Evolutionary conservation across 2,329 filamentous ascomycete genomes (phyloP).

Genomic region (Neophaeococcomyces aloes): DNA sequence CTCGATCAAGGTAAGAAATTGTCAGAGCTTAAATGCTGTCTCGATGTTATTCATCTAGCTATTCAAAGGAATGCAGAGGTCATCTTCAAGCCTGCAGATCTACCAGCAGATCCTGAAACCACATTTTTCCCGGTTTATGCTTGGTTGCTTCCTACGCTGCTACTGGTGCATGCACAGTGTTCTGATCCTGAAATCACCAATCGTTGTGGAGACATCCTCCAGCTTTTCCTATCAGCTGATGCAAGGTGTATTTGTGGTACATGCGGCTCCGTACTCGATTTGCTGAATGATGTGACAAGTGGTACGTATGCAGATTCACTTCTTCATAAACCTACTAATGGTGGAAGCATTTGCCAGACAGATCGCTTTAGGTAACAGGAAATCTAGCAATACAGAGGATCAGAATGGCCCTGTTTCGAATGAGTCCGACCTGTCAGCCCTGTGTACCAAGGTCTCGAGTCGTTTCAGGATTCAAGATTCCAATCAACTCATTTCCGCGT

Average conservation of each 20-base stretch:
- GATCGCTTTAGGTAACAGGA: neutral
- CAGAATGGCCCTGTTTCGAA: neutral
- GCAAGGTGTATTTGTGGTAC: neutral
- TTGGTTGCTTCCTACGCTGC: conserved; percentile 44
- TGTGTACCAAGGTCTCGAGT: neutral
- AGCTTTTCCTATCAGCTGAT: neutral
- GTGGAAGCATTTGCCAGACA: neutral
- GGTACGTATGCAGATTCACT: neutral
- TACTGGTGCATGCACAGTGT: conserved; percentile 33
- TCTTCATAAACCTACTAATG: neutral
- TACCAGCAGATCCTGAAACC: conserved; percentile 1
- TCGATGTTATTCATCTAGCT: conserved; percentile 66
- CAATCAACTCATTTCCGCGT: neutral
- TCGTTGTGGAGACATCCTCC: conserved; percentile 1
- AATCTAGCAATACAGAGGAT: neutral
- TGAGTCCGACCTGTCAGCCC: neutral
- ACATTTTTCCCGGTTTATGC: conserved; percentile 40
- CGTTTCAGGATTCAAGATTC: neutral
- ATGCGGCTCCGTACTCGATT: conserved; percentile 1
- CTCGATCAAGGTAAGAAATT: conserved; percentile 33
- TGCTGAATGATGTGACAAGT: neutral
- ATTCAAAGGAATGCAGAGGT: conserved; percentile 57
- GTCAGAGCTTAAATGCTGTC: conserved; percentile 49
- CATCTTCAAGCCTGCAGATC: neutral
- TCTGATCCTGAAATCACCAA: conserved; percentile 2